Evolutionary conservation across 495 filamentous ascomycete species (phyloP).

Genomic region (Elasticomyces elasticus): DNA sequence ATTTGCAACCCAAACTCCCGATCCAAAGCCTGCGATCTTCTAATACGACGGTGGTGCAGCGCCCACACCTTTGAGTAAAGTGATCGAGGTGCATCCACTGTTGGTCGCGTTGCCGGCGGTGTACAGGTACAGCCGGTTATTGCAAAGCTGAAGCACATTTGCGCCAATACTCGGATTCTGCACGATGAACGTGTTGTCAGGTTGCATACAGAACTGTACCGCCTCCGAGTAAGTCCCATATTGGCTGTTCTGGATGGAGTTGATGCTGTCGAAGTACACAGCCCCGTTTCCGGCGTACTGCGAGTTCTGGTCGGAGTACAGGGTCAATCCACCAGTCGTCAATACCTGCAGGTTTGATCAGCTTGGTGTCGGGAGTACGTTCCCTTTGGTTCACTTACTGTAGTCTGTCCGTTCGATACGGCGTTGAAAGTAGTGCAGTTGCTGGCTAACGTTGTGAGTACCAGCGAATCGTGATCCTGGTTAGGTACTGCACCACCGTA

Average conservation of each 20-base stretch:
- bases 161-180: conserved; percentile 2
- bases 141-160: neutral
- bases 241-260: neutral
- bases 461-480: conserved; percentile 3
- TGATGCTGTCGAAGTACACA: conserved; percentile 5
- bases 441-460: neutral
- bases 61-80: neutral
- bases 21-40: neutral
- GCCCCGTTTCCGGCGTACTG: neutral
- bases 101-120: conserved; percentile 4
- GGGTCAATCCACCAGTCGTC: neutral
- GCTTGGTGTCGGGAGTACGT: neutral
- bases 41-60: neutral
- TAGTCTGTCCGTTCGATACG: conserved; percentile 6
- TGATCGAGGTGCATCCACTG: conserved; percentile 1
- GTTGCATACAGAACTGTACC: conserved; percentile 11
- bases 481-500: neutral
- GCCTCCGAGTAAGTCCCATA: neutral
- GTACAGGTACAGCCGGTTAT: neutral
- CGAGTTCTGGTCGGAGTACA: conserved; percentile 5
- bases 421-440: neutral
- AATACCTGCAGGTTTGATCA: neutral
- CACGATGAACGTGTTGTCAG: conserved; percentile 6
- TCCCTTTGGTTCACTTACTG: neutral
- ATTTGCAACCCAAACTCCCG: neutral